These are phyloP conservation scores for Trifolium repens DNA, from an alignment of 306 rosid species.

Conservation along the genomic window DNA sequence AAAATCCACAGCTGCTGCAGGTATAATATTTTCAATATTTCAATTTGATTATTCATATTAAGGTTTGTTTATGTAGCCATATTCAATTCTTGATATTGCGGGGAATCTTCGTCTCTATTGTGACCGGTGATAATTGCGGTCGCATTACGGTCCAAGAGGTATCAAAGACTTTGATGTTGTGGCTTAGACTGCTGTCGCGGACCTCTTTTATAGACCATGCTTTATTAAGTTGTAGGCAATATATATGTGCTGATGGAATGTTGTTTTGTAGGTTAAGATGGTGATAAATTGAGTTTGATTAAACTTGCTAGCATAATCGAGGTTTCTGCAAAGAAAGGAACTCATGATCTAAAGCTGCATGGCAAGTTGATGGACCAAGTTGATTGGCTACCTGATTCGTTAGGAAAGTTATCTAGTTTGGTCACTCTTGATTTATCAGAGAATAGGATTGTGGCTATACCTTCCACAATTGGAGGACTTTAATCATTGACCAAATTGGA, in stretches of 20 bases:
- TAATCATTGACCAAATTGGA: constrained; percentile 71
- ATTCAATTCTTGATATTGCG: not conserved
- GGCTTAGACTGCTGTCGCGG: not conserved
- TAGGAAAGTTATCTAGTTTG: constrained; percentile 81
- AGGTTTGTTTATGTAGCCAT: not conserved
- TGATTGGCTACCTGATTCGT: constrained; percentile 85
- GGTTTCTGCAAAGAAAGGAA: constrained; percentile 74
- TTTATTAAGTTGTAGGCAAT: not conserved
- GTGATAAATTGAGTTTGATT: constrained; percentile 79
- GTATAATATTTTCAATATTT: constrained; percentile 37
- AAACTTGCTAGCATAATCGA: constrained; percentile 82
- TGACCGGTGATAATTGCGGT: not conserved
- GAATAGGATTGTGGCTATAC: constrained; percentile 70
- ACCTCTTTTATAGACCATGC: not conserved
- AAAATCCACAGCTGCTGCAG: constrained; percentile 47
- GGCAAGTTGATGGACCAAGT: constrained; percentile 76
- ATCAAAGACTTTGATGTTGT: not conserved
- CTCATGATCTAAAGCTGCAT: constrained; percentile 63
- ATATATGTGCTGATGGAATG: constrained; percentile 27
- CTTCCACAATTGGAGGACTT: constrained; percentile 76
- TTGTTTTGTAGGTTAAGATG: constrained; percentile 68
- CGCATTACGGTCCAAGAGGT: not conserved
- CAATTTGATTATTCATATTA: constrained; percentile 13
- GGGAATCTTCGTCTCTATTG: not conserved
- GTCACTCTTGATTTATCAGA: constrained; percentile 82